phyloP scores from a whole-genome alignment of 2,329 filamentous ascomycete species.

The Claviceps cyperi region DNA sequence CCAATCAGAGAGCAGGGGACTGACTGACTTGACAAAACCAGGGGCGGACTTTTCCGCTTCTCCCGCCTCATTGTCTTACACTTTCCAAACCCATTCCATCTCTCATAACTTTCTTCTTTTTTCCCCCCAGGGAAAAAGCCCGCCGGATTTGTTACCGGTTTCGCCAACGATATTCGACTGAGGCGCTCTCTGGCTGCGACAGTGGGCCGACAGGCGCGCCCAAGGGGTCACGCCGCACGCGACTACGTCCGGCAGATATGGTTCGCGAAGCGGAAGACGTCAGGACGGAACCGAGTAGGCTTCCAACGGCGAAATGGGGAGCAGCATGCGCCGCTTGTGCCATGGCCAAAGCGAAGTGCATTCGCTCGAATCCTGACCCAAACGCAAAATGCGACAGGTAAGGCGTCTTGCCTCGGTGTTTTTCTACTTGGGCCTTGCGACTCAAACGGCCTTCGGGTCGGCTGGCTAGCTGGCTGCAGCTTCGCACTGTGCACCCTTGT shows the following conservation, averaged over 20 bases:
- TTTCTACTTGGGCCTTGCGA: too few relatives aligned
- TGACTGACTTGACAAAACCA: neutral
- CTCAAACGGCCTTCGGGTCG: too few relatives aligned
- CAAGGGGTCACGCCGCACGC: neutral
- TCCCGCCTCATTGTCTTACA: slow-evolving; percentile 1
- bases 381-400: slow-evolving; percentile 32
- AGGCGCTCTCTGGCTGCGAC: neutral
- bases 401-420: slow-evolving; percentile 10
- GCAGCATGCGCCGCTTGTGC: slow-evolving; percentile 34
- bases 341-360: slow-evolving; percentile 35
- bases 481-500: neutral
- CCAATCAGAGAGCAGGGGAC: slow-evolving; percentile 5
- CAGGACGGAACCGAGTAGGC: slow-evolving; percentile 14
- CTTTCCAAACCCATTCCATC: neutral
- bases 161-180: neutral
- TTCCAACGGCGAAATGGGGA: slow-evolving; percentile 31
- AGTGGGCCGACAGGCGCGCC: neutral
- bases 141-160: slow-evolving; percentile 8
- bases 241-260: neutral
- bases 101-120: neutral
- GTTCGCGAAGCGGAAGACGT: slow-evolving; percentile 1
- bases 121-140: slow-evolving; percentile 6
- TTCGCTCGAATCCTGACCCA: slow-evolving; percentile 23
- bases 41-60: slow-evolving; percentile 7
- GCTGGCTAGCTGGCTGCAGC: neutral